Conservation (phyloP, 805 yeast genomes). For the Wickerhamiella vanderwaltii region DNA sequence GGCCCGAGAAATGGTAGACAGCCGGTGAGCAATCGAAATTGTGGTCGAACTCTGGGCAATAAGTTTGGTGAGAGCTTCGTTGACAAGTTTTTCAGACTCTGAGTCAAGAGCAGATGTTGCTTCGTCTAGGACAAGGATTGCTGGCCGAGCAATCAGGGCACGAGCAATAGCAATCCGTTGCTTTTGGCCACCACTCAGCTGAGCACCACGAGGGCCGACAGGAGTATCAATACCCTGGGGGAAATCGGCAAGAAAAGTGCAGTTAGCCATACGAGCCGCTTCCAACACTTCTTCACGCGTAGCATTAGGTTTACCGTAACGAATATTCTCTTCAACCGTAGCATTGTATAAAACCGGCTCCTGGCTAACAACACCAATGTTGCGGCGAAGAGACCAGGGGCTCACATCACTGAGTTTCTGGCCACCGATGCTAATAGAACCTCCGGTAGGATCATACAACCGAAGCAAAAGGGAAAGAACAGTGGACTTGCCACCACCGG, state of each 20-base stretch:
- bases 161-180: conserved; percentile 88
- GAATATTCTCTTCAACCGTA: conserved; percentile 67
- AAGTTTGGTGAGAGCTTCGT: conserved; percentile 51
- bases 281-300: conserved; percentile 48
- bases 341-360: conserved; percentile 87
- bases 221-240: conserved; percentile 73
- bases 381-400: conserved; percentile 57
- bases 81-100: conserved; percentile 75
- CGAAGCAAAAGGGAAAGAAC: conserved; percentile 66
- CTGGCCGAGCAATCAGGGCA: conserved; percentile 66
- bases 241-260: conserved; percentile 58
- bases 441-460: conserved; percentile 66
- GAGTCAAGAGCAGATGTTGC: conserved; percentile 92
- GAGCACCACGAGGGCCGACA: conserved; percentile 80
- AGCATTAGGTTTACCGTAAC: conserved; percentile 54
- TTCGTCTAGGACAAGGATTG: conserved; percentile 76
- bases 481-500: conserved; percentile 92
- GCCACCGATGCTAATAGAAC: conserved; percentile 53
- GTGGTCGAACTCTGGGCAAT: conserved; percentile 47
- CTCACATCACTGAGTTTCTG: conserved; percentile 51
- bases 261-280: conserved; percentile 62
- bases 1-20: conserved; percentile 76
- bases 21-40: conserved; percentile 82
- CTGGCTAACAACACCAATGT: conserved; percentile 84
- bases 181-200: conserved; percentile 88